Conservation (phyloP, 352 stramenopile species). For the Pythium vanterpoolii region DNA sequence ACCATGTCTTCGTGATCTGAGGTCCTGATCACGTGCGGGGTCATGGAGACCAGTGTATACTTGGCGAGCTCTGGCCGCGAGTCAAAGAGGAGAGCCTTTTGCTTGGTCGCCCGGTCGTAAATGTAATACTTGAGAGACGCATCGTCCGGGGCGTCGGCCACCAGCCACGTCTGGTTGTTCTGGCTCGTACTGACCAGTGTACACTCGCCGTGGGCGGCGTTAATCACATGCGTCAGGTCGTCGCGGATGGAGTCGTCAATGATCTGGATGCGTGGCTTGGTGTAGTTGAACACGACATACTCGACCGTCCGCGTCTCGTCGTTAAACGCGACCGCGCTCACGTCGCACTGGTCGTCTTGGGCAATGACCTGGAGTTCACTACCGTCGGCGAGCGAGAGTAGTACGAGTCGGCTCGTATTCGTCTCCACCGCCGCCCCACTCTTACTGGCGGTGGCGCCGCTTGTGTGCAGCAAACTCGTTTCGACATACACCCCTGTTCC, state of each 20-base stretch:
- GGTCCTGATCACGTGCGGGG: slow-evolving; percentile 38
- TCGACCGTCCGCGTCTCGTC: slow-evolving; percentile 19
- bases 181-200: slow-evolving; percentile 30
- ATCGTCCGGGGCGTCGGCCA: slow-evolving; percentile 60
- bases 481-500: slow-evolving; percentile 32
- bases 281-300: slow-evolving; percentile 37
- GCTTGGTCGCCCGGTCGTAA: slow-evolving; percentile 28
- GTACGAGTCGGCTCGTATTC: slow-evolving; percentile 39
- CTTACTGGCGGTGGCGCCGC: not conserved
- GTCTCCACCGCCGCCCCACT: slow-evolving; percentile 2
- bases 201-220: slow-evolving; percentile 21
- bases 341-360: slow-evolving; percentile 27
- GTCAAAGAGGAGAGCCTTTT: slow-evolving; percentile 37
- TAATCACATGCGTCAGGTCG: slow-evolving; percentile 30
- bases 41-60: slow-evolving; percentile 37
- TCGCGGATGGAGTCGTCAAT: slow-evolving; percentile 27
- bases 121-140: slow-evolving; percentile 42
- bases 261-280: slow-evolving; percentile 30
- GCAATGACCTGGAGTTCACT: slow-evolving; percentile 30
- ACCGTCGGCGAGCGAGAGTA: slow-evolving; percentile 35
- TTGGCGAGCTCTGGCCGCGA: slow-evolving; percentile 30
- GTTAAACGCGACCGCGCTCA: slow-evolving; percentile 30
- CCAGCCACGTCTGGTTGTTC: slow-evolving; percentile 64
- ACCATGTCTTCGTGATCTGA: slow-evolving; percentile 44
- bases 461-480: slow-evolving; percentile 33